These are phyloP conservation scores for Capronia americana DNA, from an alignment of 2,329 filamentous ascomycete genomes.

Conservation along the genomic window DNA sequence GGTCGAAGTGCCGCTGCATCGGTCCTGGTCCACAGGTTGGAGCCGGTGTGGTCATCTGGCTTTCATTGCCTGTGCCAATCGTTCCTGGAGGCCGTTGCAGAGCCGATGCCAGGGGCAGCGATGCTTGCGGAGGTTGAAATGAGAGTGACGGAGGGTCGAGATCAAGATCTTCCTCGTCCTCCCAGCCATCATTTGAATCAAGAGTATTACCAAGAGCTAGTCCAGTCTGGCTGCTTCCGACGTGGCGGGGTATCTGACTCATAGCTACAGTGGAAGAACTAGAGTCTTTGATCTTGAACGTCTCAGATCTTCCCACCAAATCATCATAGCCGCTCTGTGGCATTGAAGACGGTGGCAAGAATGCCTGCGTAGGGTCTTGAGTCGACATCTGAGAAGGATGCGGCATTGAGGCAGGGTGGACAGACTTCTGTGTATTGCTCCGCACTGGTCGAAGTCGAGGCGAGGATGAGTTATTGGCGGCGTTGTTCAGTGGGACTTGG, in stretches of 20 bases:
- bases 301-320: conserved; percentile 16
- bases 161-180: conserved; percentile 36
- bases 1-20: not conserved
- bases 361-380: conserved; percentile 39
- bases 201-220: conserved; percentile 21
- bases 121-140: not conserved
- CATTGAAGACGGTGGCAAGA: conserved; percentile 28
- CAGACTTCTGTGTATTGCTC: conserved; percentile 30
- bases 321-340: conserved; percentile 18
- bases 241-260: conserved; percentile 35
- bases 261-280: conserved; percentile 31
- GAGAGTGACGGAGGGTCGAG: conserved; percentile 27
- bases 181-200: conserved; percentile 23
- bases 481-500: conserved; percentile 37
- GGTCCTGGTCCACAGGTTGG: not conserved
- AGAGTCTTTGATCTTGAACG: conserved; percentile 40
- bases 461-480: conserved; percentile 20
- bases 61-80: not conserved
- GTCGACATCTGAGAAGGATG: conserved; percentile 40
- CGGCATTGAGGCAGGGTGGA: conserved; percentile 38
- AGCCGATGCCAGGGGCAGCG: conserved; percentile 2
- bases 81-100: not conserved
- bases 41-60: not conserved
- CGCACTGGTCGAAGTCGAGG: conserved; percentile 26
- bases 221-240: conserved; percentile 21